Conservation (phyloP, 345 rosid genomes). For the rapeseed (Brassica napus) region Da-Ae NC_063436.1:2841501-2842000, state of each 20-base stretch:
- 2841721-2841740: slow-evolving; percentile 84
- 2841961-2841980: slow-evolving; percentile 82
- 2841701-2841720: slow-evolving; percentile 91
- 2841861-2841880: slow-evolving; percentile 92
- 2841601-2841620: slow-evolving; percentile 77
- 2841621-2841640: slow-evolving; percentile 75
- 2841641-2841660: slow-evolving; percentile 90
- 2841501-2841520: slow-evolving; percentile 94
- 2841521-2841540: slow-evolving; percentile 67
- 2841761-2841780: slow-evolving; percentile 86
- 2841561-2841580: slow-evolving; percentile 90
- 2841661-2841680: slow-evolving; percentile 94
- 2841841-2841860: slow-evolving; percentile 77
- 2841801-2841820: slow-evolving; percentile 92
- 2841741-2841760: slow-evolving; percentile 88
- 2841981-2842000: slow-evolving; percentile 84
- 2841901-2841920: slow-evolving; percentile 83
- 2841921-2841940: slow-evolving; percentile 96
- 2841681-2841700: slow-evolving; percentile 87
- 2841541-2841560: slow-evolving; percentile 90
- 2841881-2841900: slow-evolving; percentile 84
- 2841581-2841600: slow-evolving; percentile 82
- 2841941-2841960: slow-evolving; percentile 91
- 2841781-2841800: slow-evolving; percentile 91
- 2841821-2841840: slow-evolving; percentile 86